These are phyloP conservation scores for Endoconidiophora polonica DNA, from an alignment of 2,329 filamentous ascomycete genomes.

Conservation along the genomic window DNA sequence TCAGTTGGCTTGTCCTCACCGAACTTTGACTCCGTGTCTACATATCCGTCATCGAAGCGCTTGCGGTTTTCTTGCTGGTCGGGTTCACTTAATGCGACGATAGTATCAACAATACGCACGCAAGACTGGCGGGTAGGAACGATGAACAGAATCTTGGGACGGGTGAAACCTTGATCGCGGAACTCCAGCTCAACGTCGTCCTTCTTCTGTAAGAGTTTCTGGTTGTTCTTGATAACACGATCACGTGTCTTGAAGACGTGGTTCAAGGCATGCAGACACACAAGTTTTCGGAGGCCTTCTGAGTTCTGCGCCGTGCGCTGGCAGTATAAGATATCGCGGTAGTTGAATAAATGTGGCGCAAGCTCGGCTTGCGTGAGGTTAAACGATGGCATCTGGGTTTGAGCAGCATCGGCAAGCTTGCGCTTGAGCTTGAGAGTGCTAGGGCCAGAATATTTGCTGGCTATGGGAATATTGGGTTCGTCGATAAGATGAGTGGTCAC, in stretches of 20 bases:
- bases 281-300: slow-evolving; percentile 49
- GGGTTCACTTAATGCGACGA: slow-evolving; percentile 58
- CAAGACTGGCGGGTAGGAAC: slow-evolving; percentile 80
- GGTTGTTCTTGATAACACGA: slow-evolving; percentile 81
- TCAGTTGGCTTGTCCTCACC: slow-evolving; percentile 65
- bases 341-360: slow-evolving; percentile 60
- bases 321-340: slow-evolving; percentile 65
- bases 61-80: slow-evolving; percentile 94
- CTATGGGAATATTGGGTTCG: neutral
- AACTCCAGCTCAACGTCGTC: slow-evolving; percentile 52
- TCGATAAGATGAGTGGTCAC: slow-evolving; percentile 31
- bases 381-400: slow-evolving; percentile 39
- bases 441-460: slow-evolving; percentile 22
- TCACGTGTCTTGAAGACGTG: slow-evolving; percentile 92
- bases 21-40: slow-evolving; percentile 47
- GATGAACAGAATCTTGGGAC: slow-evolving; percentile 83
- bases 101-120: slow-evolving; percentile 58
- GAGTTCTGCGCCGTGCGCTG: slow-evolving; percentile 55
- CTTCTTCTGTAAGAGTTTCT: slow-evolving; percentile 52
- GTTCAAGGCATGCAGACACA: slow-evolving; percentile 73
- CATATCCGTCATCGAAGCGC: slow-evolving; percentile 73
- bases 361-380: slow-evolving; percentile 46
- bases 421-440: slow-evolving; percentile 49
- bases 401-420: slow-evolving; percentile 41
- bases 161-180: slow-evolving; percentile 86